Percentiles rank a stretch among this genome's conserved stretches.
These are phyloP conservation scores for Aspergillus affinis DNA, from an alignment of 495 filamentous ascomycete species.

Conservation along the genomic window DNA sequence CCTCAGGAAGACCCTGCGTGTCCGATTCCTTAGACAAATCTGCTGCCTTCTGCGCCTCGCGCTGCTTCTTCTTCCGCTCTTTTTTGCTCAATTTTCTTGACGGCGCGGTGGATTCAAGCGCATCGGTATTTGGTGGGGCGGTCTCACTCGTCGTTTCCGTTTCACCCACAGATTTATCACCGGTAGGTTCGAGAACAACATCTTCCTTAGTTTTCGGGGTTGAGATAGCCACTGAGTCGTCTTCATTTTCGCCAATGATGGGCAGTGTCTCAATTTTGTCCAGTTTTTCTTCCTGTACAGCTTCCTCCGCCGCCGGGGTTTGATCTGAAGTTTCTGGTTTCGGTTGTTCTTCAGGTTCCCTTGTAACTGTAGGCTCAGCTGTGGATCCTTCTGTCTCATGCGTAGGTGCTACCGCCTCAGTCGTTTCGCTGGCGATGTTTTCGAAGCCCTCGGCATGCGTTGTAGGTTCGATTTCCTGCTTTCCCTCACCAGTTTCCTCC, in stretches of 20 bases:
- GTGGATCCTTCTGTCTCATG: neutral
- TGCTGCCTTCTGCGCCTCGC: conserved; percentile 18
- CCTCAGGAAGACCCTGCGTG: neutral
- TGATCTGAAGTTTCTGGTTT: neutral
- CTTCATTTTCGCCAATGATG: neutral
- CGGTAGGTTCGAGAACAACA: neutral
- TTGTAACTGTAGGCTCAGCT: neutral
- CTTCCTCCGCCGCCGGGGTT: neutral
- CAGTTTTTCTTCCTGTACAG: neutral
- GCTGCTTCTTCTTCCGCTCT: conserved; percentile 31
- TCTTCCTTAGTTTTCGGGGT: neutral
- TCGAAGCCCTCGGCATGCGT: neutral
- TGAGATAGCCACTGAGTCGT: neutral
- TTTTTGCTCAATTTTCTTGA: conserved; percentile 34
- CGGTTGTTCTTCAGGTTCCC: neutral
- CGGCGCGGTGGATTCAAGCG: conserved; percentile 13
- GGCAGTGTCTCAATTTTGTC: neutral
- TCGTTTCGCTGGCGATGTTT: neutral
- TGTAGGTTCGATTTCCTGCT: neutral
- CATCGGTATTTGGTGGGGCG: neutral
- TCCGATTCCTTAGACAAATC: conserved; percentile 6
- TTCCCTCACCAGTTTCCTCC: neutral
- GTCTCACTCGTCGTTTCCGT: neutral
- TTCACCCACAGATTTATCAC: neutral
- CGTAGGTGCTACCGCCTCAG: neutral